These are phyloP conservation scores for Colletotrichum phormii DNA, from an alignment of 2,329 filamentous ascomycete genomes.

Conservation along the genomic window DNA sequence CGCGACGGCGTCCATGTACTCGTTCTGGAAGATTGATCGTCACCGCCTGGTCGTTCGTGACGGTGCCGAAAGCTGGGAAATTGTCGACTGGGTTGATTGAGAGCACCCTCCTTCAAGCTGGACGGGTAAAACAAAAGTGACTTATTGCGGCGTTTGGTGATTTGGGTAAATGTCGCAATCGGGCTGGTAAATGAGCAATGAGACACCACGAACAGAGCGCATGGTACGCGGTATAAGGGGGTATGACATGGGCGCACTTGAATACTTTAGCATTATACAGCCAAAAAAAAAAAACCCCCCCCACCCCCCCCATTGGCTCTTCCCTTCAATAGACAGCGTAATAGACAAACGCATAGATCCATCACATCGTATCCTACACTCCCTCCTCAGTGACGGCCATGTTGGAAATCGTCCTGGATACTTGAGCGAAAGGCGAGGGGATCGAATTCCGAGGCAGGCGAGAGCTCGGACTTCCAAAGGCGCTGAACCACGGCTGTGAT, in stretches of 20 bases:
- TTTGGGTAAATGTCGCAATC: conserved; percentile 28
- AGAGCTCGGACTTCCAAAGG: neutral
- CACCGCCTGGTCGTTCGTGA: conserved; percentile 77
- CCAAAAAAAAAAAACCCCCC: no score
- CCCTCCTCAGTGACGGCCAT: neutral
- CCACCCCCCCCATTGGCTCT: neutral
- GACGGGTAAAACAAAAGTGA: conserved; percentile 2
- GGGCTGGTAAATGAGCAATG: conserved; percentile 21
- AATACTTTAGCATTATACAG: conserved; percentile 14
- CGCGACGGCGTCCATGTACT: conserved; percentile 71
- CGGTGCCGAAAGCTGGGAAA: conserved; percentile 71
- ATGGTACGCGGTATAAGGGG: neutral
- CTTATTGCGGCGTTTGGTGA: conserved; percentile 23
- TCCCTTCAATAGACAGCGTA: conserved; percentile 9
- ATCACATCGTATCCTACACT: neutral
- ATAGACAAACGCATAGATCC: neutral
- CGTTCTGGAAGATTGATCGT: conserved; percentile 77
- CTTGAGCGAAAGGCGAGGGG: neutral
- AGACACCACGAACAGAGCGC: conserved; percentile 4
- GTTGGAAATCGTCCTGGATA: neutral
- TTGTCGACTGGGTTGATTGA: conserved; percentile 66
- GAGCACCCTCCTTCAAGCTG: conserved; percentile 3
- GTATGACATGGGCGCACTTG: conserved; percentile 9
- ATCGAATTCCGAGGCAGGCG: neutral
- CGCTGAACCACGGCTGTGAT: neutral